Conservation (phyloP, 2,329 filamentous ascomycete genomes). For the Nigrograna mackinnonii region DNA sequence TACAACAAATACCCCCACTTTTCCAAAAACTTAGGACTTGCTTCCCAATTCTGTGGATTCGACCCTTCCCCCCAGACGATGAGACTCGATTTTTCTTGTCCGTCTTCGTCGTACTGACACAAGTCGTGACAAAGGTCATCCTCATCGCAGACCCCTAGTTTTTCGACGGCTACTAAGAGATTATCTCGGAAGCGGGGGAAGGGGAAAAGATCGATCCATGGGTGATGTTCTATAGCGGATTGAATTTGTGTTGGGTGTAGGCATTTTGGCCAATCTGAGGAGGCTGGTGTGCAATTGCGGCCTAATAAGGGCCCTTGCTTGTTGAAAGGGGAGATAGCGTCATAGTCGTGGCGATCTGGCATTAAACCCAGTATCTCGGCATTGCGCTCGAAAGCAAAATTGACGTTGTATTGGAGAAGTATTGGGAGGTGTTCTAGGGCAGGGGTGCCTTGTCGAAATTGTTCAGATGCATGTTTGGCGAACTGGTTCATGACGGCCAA, state of each 20-base stretch:
- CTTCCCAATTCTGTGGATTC: slow-evolving; percentile 52
- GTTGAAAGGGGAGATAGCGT: neutral
- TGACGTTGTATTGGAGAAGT: neutral
- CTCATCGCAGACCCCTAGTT: slow-evolving; percentile 20
- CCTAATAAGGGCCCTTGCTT: neutral
- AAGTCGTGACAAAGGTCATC: slow-evolving; percentile 23
- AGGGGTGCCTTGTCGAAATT: neutral
- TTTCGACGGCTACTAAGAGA: slow-evolving; percentile 37
- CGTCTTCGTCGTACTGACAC: slow-evolving; percentile 7
- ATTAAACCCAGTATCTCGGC: neutral
- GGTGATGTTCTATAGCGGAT: slow-evolving; percentile 41
- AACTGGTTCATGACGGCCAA: neutral
- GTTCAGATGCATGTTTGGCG: neutral
- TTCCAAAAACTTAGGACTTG: slow-evolving; percentile 47
- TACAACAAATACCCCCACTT: slow-evolving; percentile 50
- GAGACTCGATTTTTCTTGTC: slow-evolving; percentile 31
- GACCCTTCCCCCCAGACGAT: slow-evolving; percentile 56
- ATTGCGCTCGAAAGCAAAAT: neutral
- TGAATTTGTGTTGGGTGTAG: neutral
- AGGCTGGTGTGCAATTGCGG: neutral
- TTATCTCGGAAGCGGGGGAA: slow-evolving; percentile 47
- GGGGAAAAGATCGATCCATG: slow-evolving; percentile 43
- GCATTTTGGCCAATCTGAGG: neutral
- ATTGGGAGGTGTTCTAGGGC: neutral
- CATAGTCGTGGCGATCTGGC: neutral